Evolutionary conservation across 768 basidiomycete genomes (phyloP).

Genomic region (Mycena alexandri): DNA sequence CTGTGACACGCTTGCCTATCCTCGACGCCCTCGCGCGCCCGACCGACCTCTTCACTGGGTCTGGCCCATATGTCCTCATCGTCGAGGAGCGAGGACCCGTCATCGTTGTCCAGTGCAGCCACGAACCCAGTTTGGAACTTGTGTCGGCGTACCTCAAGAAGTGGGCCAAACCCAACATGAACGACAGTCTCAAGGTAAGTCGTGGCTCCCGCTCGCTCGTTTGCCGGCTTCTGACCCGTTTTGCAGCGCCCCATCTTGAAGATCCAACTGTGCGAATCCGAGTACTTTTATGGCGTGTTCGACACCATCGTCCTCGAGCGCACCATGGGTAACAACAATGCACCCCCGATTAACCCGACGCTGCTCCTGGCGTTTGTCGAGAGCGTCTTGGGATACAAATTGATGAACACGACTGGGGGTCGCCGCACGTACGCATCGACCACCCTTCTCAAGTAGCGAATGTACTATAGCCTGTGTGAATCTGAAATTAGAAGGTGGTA

Average conservation of each 20-base stretch:
- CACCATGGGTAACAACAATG: conserved; percentile 32
- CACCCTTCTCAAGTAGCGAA: conserved; percentile 39
- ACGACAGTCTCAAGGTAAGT: conserved; percentile 46
- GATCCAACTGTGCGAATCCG: conserved; percentile 51
- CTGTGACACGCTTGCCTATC: conserved; percentile 42
- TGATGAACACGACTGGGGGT: conserved; percentile 48
- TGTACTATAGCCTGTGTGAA: no score
- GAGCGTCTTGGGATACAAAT: conserved; percentile 53
- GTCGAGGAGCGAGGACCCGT: conserved; percentile 45
- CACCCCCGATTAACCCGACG: conserved; percentile 47
- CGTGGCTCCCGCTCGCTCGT: no score
- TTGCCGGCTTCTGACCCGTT: background rate
- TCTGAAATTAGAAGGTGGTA: no score
- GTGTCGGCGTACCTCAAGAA: conserved; percentile 52
- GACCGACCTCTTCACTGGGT: conserved; percentile 47
- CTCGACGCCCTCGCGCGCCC: conserved; percentile 50
- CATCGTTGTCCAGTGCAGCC: conserved; percentile 52
- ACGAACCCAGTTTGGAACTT: conserved; percentile 52
- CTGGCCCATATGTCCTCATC: conserved; percentile 50
- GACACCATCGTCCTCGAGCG: conserved; percentile 52
- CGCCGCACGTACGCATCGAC: conserved; percentile 49
- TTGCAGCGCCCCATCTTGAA: conserved; percentile 48
- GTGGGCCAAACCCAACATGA: conserved; percentile 49
- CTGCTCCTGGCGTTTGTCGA: conserved; percentile 55
- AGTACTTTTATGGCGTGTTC: conserved; percentile 48